Conservation (phyloP, 2,329 filamentous ascomycete species). For the Cadophora gregata region DNA sequence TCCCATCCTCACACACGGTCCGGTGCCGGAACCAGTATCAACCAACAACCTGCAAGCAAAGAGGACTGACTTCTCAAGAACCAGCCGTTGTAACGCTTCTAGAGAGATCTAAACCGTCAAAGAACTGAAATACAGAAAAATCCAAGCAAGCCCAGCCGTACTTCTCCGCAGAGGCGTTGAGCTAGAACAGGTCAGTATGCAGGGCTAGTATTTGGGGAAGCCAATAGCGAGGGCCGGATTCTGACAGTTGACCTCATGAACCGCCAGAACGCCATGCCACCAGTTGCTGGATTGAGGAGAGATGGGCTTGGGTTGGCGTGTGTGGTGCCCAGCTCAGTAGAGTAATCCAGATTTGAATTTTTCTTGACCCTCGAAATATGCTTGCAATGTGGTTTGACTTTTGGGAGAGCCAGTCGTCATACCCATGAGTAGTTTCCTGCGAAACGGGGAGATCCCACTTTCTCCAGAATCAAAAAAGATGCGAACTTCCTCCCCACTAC, state of each 20-base stretch:
- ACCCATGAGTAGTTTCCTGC: not conserved
- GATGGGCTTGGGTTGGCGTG: too few relatives aligned
- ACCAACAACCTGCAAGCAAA: not conserved
- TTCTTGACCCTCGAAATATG: not conserved
- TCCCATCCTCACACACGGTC: not conserved
- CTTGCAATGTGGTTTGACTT: too few relatives aligned
- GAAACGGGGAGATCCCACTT: slow-evolving; percentile 23
- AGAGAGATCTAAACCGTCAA: not conserved
- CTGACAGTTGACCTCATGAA: slow-evolving; percentile 10
- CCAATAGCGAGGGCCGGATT: not conserved
- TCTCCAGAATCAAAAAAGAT: slow-evolving; percentile 22
- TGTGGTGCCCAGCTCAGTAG: not conserved
- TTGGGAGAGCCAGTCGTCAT: too few relatives aligned
- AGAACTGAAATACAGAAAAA: too few relatives aligned
- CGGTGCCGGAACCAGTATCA: not conserved
- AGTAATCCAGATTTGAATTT: not conserved
- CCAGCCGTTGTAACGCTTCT: not conserved
- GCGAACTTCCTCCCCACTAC: not conserved
- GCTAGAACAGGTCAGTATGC: not conserved
- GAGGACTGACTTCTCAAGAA: not conserved
- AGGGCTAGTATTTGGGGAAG: slow-evolving; percentile 12
- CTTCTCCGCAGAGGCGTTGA: slow-evolving; percentile 11
- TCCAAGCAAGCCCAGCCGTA: not conserved
- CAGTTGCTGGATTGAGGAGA: not conserved
- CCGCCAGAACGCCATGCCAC: not conserved